A percentile compares a stretch with the other conserved stretches of the same genome.
These are phyloP conservation scores for Passalora sequoiae DNA, from an alignment of 2,329 filamentous ascomycete species.

Conservation along the genomic window DNA sequence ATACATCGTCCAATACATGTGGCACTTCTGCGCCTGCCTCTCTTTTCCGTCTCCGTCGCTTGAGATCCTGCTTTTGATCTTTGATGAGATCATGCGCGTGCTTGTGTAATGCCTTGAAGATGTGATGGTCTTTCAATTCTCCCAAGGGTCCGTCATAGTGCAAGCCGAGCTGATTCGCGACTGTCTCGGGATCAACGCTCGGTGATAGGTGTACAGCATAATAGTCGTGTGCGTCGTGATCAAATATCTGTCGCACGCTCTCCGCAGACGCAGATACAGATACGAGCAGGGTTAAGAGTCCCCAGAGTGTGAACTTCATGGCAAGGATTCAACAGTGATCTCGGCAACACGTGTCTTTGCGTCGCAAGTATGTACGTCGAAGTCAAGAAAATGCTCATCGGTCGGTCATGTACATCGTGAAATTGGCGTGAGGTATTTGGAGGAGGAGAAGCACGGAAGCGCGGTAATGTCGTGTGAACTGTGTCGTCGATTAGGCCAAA, in stretches of 20 bases:
- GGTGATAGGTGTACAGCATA: slow-evolving; percentile 81
- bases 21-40: slow-evolving; percentile 41
- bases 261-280: not conserved
- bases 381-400: too few species aligned
- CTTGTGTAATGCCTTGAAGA: slow-evolving; percentile 66
- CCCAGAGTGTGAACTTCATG: slow-evolving; percentile 6
- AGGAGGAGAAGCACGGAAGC: too few species aligned
- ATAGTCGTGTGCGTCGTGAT: slow-evolving; percentile 76
- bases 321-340: not conserved
- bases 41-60: slow-evolving; percentile 59
- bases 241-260: slow-evolving; percentile 17
- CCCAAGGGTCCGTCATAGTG: slow-evolving; percentile 76
- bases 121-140: slow-evolving; percentile 72
- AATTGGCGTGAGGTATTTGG: too few species aligned
- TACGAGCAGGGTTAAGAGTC: slow-evolving; percentile 6
- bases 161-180: slow-evolving; percentile 69
- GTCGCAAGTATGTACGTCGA: too few species aligned
- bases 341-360: not conserved
- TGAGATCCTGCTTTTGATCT: slow-evolving; percentile 48
- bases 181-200: slow-evolving; percentile 58
- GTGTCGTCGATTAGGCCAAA: too few species aligned
- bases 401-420: too few species aligned
- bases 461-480: too few species aligned
- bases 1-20: slow-evolving; percentile 66
- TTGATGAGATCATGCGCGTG: slow-evolving; percentile 51